Evolutionary conservation across 2,329 filamentous ascomycete species (phyloP).

Genomic region (Dendrostoma leiphaemia): DNA sequence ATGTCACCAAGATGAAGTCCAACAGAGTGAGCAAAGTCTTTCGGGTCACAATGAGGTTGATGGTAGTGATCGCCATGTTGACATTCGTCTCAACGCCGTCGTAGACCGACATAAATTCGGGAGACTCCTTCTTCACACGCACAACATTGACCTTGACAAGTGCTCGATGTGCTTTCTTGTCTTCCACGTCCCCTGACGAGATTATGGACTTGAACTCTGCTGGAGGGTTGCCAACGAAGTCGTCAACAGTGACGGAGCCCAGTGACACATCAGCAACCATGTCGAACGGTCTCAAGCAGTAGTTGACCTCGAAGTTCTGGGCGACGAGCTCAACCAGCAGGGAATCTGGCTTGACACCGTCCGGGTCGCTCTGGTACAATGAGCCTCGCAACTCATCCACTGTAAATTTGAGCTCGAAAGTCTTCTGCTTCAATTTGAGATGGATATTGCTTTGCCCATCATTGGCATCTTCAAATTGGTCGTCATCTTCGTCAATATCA

Average conservation of each 20-base stretch:
- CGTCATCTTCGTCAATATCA: slow-evolving; percentile 67
- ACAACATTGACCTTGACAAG: slow-evolving; percentile 87
- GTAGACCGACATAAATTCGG: slow-evolving; percentile 88
- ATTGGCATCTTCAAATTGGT: slow-evolving; percentile 65
- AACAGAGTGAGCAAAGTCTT: slow-evolving; percentile 88
- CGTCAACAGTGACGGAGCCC: slow-evolving; percentile 83
- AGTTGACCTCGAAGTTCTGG: slow-evolving; percentile 82
- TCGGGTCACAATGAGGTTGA: slow-evolving; percentile 91
- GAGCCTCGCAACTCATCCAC: slow-evolving; percentile 94
- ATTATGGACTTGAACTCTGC: slow-evolving; percentile 96
- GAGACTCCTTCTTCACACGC: slow-evolving; percentile 85
- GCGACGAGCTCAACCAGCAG: slow-evolving; percentile 89
- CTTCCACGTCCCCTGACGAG: slow-evolving; percentile 73
- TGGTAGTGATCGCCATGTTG: slow-evolving; percentile 86
- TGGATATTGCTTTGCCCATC: slow-evolving; percentile 54
- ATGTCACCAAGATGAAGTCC: slow-evolving; percentile 92
- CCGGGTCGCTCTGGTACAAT: slow-evolving; percentile 80
- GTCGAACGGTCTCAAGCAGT: slow-evolving; percentile 85
- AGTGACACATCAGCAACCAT: slow-evolving; percentile 91
- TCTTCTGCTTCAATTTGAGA: slow-evolving; percentile 78
- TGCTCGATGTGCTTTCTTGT: slow-evolving; percentile 74
- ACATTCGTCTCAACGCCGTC: slow-evolving; percentile 94
- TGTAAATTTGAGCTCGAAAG: slow-evolving; percentile 95
- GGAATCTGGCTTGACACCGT: slow-evolving; percentile 71
- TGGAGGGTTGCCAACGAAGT: slow-evolving; percentile 86